Percentiles rank a stretch among this genome's conserved stretches.
phyloP scores from a whole-genome alignment of 2,329 filamentous ascomycete species.

The Chaetomium globosum region DNA sequence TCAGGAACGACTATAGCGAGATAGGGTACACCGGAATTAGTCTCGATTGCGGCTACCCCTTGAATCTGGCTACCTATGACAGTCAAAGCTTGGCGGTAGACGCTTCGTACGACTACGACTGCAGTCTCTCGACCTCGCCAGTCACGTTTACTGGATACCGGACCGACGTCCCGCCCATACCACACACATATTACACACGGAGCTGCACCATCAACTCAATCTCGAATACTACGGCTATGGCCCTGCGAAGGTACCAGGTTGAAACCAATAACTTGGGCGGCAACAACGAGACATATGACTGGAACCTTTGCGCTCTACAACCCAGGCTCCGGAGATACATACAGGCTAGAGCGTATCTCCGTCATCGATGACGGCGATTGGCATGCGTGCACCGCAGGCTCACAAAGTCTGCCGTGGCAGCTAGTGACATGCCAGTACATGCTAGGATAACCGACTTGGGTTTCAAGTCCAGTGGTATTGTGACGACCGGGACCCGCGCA shows the following conservation, averaged over 20 bases:
- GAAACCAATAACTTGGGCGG: not conserved
- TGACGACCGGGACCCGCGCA: slow-evolving; percentile 8
- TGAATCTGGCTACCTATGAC: not conserved
- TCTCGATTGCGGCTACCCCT: not conserved
- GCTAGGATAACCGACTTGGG: slow-evolving; percentile 1
- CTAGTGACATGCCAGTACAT: slow-evolving; percentile 8
- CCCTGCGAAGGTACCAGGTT: not conserved
- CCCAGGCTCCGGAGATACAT: not conserved
- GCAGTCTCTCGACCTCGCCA: not conserved
- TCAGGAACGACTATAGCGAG: not conserved
- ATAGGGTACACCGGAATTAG: slow-evolving; percentile 4
- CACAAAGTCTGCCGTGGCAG: not conserved
- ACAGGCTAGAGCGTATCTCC: not conserved
- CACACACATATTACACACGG: slow-evolving; percentile 3
- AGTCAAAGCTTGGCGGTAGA: not conserved
- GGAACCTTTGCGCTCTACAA: slow-evolving; percentile 1
- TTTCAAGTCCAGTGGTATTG: slow-evolving; percentile 8
- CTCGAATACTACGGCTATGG: not conserved
- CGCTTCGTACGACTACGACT: slow-evolving; percentile 1
- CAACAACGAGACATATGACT: not conserved
- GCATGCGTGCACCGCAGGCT: not conserved
- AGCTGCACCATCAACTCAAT: slow-evolving; percentile 13
- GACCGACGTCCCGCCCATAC: not conserved
- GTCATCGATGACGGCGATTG: slow-evolving; percentile 6
- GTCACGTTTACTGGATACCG: not conserved